Conservation (phyloP, 2,329 filamentous ascomycete genomes). For the Teratosphaeria pseudoeucalypti region DNA sequence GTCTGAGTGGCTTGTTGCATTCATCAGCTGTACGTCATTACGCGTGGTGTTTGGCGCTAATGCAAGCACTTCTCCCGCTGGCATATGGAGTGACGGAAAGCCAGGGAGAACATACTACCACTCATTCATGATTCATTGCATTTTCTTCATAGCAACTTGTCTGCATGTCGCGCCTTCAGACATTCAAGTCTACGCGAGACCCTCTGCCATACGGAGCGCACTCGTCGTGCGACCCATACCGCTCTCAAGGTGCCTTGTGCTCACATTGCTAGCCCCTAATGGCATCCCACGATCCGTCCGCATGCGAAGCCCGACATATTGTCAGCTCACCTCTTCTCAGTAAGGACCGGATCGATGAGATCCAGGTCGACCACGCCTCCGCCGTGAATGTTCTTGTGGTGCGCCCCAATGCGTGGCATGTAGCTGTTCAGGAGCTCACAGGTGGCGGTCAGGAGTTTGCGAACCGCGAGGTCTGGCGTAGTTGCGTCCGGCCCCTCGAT, state of each 20-base stretch:
- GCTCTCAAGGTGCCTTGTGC: neutral
- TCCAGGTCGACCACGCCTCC: slow-evolving; percentile 19
- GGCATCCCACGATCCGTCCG: too few relatives aligned
- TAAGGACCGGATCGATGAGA: neutral
- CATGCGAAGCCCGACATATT: neutral
- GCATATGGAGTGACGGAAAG: neutral
- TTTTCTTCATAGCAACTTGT: neutral
- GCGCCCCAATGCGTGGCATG: slow-evolving; percentile 10
- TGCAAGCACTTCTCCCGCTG: neutral
- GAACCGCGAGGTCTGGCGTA: slow-evolving; percentile 13
- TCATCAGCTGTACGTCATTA: neutral
- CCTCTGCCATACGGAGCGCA: neutral
- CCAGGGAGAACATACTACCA: neutral
- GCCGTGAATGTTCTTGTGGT: slow-evolving; percentile 19
- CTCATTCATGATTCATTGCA: neutral
- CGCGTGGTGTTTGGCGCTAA: neutral
- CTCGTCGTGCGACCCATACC: neutral
- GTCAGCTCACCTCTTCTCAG: neutral
- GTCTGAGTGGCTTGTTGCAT: neutral
- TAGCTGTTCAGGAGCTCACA: slow-evolving; percentile 14
- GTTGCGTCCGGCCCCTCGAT: slow-evolving; percentile 12
- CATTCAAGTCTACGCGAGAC: neutral
- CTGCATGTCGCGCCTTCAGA: neutral
- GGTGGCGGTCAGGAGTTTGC: slow-evolving; percentile 16
- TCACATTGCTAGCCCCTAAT: neutral